phyloP scores from a whole-genome alignment of 805 yeast species.

The Yarrowia keelungensis region DNA sequence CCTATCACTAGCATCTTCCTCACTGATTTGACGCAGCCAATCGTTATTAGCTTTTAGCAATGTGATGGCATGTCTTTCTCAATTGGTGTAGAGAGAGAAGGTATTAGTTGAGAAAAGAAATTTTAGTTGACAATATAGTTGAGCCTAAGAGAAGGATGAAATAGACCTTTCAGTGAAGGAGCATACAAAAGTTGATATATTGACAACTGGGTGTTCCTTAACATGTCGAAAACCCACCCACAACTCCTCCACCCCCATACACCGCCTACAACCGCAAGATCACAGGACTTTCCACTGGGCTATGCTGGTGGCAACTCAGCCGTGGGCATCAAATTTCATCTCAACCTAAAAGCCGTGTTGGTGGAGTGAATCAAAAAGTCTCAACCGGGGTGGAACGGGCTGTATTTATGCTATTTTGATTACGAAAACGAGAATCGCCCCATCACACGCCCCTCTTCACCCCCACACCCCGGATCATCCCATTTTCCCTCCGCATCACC shows the following conservation, averaged over 20 bases:
- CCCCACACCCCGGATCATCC: background rate
- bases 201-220: no score
- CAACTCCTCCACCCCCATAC: no score
- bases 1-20: background rate
- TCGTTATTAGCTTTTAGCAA: conserved; percentile 19
- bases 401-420: no score
- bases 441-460: no score
- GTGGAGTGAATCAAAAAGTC: background rate
- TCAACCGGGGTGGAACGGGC: no score
- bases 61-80: conserved; percentile 3
- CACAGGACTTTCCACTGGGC: background rate
- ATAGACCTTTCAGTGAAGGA: no score
- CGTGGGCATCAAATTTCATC: conserved; percentile 6
- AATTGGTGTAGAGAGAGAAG: background rate
- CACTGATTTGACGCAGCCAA: conserved; percentile 15
- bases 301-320: conserved; percentile 9
- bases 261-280: background rate
- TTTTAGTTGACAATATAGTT: no score
- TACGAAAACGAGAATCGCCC: no score
- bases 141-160: no score
- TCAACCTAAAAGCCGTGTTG: background rate
- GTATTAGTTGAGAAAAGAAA: background rate
- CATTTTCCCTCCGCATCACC: no score
- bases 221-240: no score
- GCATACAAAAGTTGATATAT: no score